Percentiles rank a stretch among this genome's conserved stretches.
These are phyloP conservation scores for Suillus tomentosus DNA, from an alignment of 768 basidiomycete genomes.

Conservation along the genomic window DNA sequence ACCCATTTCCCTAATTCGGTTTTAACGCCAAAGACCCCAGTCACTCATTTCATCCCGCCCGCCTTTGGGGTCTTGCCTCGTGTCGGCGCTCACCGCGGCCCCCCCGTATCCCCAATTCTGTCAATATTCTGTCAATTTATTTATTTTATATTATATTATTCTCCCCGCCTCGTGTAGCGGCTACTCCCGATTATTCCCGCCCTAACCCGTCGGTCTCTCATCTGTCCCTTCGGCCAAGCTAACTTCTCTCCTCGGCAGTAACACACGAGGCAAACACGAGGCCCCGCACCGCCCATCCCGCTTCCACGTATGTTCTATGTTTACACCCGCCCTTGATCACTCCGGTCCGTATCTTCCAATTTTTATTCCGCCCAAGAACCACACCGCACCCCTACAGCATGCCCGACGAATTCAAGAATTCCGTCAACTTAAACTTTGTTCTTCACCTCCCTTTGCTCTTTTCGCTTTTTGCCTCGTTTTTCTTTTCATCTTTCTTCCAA, in stretches of 20 bases:
- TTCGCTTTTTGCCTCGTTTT: constrained; percentile 1
- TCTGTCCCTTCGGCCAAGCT: neutral
- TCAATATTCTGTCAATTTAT: neutral
- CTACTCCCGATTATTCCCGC: constrained; percentile 8
- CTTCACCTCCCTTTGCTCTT: neutral
- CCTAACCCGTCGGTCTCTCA: constrained; percentile 3
- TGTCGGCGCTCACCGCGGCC: constrained; percentile 29
- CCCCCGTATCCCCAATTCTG: neutral
- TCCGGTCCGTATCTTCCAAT: constrained; percentile 1
- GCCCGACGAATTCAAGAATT: constrained; percentile 2
- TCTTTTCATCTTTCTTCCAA: neutral
- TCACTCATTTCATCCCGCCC: constrained; percentile 16
- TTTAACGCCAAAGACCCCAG: constrained; percentile 22
- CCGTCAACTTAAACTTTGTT: constrained; percentile 8
- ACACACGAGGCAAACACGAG: constrained; percentile 9
- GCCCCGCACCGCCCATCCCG: constrained; percentile 4
- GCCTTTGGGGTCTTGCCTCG: constrained; percentile 30
- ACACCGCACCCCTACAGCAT: constrained; percentile 6
- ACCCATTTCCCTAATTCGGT: constrained; percentile 20
- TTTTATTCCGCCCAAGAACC: neutral
- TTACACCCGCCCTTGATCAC: constrained; percentile 10
- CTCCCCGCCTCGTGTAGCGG: constrained; percentile 8
- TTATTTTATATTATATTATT: too few relatives aligned
- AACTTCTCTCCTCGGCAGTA: neutral
- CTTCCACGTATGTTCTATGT: constrained; percentile 8